Percentiles rank a stretch among this genome's conserved stretches.
phyloP scores from a whole-genome alignment of 140 eudicot genomes.

The Bidens hawaiensis region DNA sequence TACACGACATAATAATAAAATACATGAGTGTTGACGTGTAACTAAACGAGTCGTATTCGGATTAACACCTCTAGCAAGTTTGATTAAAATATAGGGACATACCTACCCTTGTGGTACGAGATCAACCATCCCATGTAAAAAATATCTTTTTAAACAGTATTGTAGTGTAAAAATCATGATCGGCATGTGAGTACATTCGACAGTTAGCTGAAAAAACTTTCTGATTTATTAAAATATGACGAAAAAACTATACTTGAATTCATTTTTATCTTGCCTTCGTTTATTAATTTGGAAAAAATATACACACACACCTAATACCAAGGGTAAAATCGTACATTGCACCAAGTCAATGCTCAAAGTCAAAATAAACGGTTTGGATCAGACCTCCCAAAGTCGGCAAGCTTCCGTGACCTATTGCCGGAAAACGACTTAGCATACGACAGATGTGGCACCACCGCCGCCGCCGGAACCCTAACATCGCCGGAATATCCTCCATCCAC shows the following conservation, averaged over 20 bases:
- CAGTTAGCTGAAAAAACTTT: too few species aligned
- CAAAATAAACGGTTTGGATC: conserved; percentile 52
- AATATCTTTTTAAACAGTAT: too few species aligned
- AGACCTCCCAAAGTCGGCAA: conserved; percentile 73
- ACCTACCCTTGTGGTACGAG: too few species aligned
- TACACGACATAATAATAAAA: not conserved
- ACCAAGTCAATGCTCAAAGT: conserved; percentile 28
- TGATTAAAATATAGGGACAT: not conserved
- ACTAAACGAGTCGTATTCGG: too few species aligned
- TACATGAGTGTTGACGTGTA: not conserved
- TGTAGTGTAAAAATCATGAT: too few species aligned
- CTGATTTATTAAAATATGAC: too few species aligned
- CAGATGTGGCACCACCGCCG: conserved; percentile 52
- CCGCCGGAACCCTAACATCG: conserved; percentile 43
- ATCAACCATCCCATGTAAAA: too few species aligned
- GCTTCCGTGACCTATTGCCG: conserved; percentile 74
- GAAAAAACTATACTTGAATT: too few species aligned
- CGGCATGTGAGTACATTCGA: too few species aligned
- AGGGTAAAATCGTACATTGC: conserved; percentile 10
- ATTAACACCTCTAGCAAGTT: too few species aligned
- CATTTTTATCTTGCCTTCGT: too few species aligned
- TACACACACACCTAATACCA: too few species aligned
- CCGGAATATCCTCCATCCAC: conserved; percentile 25
- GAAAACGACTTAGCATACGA: conserved; percentile 46
- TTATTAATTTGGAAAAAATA: not conserved